These are phyloP conservation scores for Erythrophleum ivorense DNA, from an alignment of 331 rosid species.

Conservation along the genomic window DNA sequence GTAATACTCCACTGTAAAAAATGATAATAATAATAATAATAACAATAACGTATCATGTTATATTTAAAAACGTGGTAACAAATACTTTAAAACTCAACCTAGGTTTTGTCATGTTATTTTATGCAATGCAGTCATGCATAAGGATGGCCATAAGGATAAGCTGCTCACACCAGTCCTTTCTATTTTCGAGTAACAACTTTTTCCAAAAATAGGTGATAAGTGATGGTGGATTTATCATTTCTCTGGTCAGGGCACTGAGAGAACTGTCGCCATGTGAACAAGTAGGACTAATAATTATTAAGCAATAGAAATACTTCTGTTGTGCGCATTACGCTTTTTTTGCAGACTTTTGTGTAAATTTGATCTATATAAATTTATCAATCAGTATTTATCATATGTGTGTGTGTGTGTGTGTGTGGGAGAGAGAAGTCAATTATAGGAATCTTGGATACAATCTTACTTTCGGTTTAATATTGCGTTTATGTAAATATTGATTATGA, in stretches of 20 bases:
- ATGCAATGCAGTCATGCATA: neutral
- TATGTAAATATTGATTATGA: constrained; percentile 9
- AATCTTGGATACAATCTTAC: neutral
- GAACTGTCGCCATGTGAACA: neutral
- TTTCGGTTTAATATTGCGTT: constrained; percentile 12
- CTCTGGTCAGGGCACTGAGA: neutral
- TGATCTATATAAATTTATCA: neutral
- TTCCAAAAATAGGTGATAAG: neutral
- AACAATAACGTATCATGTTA: too few relatives aligned
- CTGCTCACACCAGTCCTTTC: neutral
- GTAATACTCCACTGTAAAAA: too few relatives aligned
- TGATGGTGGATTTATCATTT: neutral
- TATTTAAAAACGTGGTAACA: too few relatives aligned
- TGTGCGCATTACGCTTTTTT: neutral
- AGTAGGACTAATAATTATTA: neutral
- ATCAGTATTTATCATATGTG: too few relatives aligned
- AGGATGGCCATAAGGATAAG: neutral
- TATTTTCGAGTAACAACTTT: neutral
- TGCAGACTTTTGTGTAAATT: too few relatives aligned
- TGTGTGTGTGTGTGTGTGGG: neutral
- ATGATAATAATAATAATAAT: too few relatives aligned
- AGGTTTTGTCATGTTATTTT: neutral
- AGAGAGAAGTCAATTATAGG: neutral
- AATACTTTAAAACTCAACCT: neutral
- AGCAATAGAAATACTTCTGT: neutral